Evolutionary conservation across 345 rosid species (phyloP).

Genomic region (Alliaria petiolata): DNA sequence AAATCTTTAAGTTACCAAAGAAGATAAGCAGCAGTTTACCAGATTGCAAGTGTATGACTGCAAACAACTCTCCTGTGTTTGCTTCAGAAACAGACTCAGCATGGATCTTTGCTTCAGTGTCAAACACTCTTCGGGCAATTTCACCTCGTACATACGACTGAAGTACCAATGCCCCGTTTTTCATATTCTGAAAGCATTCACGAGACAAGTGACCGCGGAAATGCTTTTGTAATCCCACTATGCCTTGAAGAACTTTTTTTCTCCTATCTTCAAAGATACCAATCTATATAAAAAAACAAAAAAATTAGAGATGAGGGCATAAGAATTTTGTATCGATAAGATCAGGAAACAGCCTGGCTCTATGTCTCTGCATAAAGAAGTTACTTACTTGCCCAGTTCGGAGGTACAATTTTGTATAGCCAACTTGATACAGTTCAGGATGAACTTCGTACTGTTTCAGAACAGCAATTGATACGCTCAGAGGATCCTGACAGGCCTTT

Average conservation of each 20-base stretch:
- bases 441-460: slow-evolving; percentile 59
- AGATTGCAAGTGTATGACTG: slow-evolving; percentile 66
- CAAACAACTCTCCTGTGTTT: slow-evolving; percentile 40
- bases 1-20: neutral
- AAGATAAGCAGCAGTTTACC: slow-evolving; percentile 39
- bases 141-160: slow-evolving; percentile 80
- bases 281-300: slow-evolving; percentile 38
- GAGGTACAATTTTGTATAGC: slow-evolving; percentile 75
- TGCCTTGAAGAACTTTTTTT: slow-evolving; percentile 52
- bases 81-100: slow-evolving; percentile 32
- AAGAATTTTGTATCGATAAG: neutral
- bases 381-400: slow-evolving; percentile 78
- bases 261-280: slow-evolving; percentile 67
- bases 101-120: slow-evolving; percentile 26
- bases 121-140: slow-evolving; percentile 43
- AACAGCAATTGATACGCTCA: slow-evolving; percentile 73
- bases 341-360: neutral
- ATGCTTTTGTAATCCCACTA: slow-evolving; percentile 63
- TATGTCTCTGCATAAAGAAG: neutral
- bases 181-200: slow-evolving; percentile 45
- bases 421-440: slow-evolving; percentile 92
- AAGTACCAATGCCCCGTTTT: slow-evolving; percentile 45
- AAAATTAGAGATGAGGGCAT: neutral
- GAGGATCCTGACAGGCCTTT: slow-evolving; percentile 55
- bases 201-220: slow-evolving; percentile 66